Evolutionary conservation across 768 basidiomycete genomes (phyloP), one percentile per base, ranked within the genome.

Genomic region (Naganishia kalamii): DNA sequence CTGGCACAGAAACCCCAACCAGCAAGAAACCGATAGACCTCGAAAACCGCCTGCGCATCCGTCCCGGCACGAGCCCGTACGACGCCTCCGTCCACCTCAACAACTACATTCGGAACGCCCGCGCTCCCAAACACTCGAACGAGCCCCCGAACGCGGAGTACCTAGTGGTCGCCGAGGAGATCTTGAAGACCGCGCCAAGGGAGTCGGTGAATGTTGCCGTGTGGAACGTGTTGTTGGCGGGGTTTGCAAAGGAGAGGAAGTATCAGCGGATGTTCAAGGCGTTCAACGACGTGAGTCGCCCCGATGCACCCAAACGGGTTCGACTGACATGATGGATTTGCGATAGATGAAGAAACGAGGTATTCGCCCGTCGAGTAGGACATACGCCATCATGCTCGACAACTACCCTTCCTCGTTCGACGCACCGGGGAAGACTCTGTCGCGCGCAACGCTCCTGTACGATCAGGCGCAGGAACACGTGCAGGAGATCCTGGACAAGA

Each of bases 331-430:
- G n/a, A 35, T 19, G 12, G 15, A 47, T 19, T 2, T n/a, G 44
- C 32, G 13, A 46, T 49, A 77, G 76, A 77, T 77, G 76, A 77
- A 77, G 65, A 77, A 75, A 63, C 40, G 72, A 44, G 74, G 72
- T n/a, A 70, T 77, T 25, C 65, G 62, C 17, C 74, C 76, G 13
- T 70, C 70, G 3, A 60, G 70, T 6, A 51, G 70, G n/a, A 77
- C 74, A 11, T 77, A 69, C 48, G 71, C 73, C 13, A 67, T 67
- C 2, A 59, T 77, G 57, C 44, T 77, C 15, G 71, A 72, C 60
- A 68, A 70, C 37, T 77, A 72, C 44, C 48, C 66, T 19, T 41
- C 52, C 47, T 54, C 66, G 10, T 44, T 62, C 2, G 43, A 59
- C 30, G 33, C 29, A 7, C 44, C 64, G 13, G 50, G 25, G 13